Conservation (phyloP, 2,329 filamentous ascomycete genomes). For the Calonectria pseudoturangicola region DNA sequence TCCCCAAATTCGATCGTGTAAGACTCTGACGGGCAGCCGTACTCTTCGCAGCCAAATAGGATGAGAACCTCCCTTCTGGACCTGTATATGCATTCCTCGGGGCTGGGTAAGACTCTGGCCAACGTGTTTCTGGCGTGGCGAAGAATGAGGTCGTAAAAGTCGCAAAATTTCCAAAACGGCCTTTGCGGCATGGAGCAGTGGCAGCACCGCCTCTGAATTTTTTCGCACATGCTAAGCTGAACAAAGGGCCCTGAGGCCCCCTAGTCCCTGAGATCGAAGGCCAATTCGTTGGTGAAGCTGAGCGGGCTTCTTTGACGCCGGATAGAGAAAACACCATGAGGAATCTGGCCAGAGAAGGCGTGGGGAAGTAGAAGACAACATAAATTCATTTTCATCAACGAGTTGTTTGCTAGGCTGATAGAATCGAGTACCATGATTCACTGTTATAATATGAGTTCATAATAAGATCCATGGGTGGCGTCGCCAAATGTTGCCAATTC, state of each 20-base stretch:
- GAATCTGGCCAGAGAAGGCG: background rate
- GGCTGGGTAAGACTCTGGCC: background rate
- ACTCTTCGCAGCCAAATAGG: conserved; percentile 42
- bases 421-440: background rate
- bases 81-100: background rate
- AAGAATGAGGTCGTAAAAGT: background rate
- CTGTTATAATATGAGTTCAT: background rate
- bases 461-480: background rate
- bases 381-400: background rate
- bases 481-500: background rate
- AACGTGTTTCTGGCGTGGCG: background rate
- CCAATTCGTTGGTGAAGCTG: background rate
- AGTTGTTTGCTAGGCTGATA: background rate
- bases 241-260: background rate
- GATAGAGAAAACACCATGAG: background rate
- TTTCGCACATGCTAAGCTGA: conserved; percentile 26
- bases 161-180: background rate
- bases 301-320: background rate
- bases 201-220: conserved; percentile 1
- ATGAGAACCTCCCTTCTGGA: background rate
- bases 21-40: conserved; percentile 45
- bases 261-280: too few relatives aligned
- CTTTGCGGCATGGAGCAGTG: conserved; percentile 9
- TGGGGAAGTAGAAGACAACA: background rate
- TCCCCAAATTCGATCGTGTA: conserved; percentile 12